Evolutionary conservation across 2,329 filamentous ascomycete species (phyloP).

Genomic region (Calonectria hongkongensis): DNA sequence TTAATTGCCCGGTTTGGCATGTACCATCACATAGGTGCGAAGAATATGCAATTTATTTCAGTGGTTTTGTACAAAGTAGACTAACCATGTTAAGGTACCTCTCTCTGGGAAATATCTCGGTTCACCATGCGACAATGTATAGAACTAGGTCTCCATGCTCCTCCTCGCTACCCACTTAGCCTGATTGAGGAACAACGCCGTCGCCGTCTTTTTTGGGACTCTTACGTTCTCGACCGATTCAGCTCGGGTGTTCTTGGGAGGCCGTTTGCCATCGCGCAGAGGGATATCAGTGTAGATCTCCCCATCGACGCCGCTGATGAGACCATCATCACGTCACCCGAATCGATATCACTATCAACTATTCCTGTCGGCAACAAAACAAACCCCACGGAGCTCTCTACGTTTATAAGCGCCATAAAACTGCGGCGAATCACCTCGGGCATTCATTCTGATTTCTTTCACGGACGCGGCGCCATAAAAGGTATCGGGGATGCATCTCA

Average conservation of each 20-base stretch:
- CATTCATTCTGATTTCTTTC: constrained; percentile 58
- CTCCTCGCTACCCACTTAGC: not conserved
- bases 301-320: constrained; percentile 44
- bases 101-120: constrained; percentile 45
- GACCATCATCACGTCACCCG: constrained; percentile 30
- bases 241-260: constrained; percentile 45
- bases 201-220: constrained; percentile 49
- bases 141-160: constrained; percentile 42
- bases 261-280: constrained; percentile 43
- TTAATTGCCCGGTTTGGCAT: constrained; percentile 49
- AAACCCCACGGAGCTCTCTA: constrained; percentile 42
- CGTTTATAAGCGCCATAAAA: constrained; percentile 62
- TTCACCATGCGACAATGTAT: constrained; percentile 47
- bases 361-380: not conserved
- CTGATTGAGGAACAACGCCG: constrained; percentile 43
- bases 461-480: constrained; percentile 8
- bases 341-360: constrained; percentile 2
- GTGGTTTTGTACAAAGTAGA: not conserved
- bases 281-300: constrained; percentile 42
- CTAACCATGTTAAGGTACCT: constrained; percentile 35
- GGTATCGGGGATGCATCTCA: not conserved
- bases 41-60: too few relatives aligned
- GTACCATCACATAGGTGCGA: constrained; percentile 46
- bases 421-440: constrained; percentile 64
- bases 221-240: constrained; percentile 47